Conservation (phyloP, 768 basidiomycete genomes). For the Mycena belliarum region DNA sequence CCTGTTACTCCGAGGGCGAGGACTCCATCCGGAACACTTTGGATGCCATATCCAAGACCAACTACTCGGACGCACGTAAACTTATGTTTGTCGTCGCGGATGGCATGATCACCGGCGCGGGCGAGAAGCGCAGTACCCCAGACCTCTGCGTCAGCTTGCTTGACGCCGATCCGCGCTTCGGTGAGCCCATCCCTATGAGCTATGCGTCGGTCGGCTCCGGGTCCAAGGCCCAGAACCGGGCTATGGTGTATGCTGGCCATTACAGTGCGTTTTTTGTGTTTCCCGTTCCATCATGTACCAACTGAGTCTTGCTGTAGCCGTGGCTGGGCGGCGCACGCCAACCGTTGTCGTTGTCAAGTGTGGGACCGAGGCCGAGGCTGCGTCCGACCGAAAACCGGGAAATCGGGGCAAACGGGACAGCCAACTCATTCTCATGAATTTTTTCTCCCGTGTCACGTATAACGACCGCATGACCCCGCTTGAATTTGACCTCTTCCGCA, state of each 20-base stretch:
- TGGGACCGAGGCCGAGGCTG: slow-evolving; percentile 84
- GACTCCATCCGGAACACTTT: slow-evolving; percentile 89
- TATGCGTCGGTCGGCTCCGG: slow-evolving; percentile 92
- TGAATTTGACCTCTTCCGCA: slow-evolving; percentile 97
- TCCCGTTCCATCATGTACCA: slow-evolving; percentile 5
- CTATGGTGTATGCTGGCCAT: slow-evolving; percentile 99
- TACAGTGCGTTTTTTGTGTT: slow-evolving; percentile 67
- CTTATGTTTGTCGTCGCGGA: slow-evolving; percentile 93
- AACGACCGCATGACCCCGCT: slow-evolving; percentile 98
- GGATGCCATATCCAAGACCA: slow-evolving; percentile 89
- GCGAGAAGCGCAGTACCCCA: slow-evolving; percentile 94
- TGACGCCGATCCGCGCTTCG: slow-evolving; percentile 93
- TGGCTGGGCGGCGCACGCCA: slow-evolving; percentile 88
- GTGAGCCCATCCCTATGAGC: slow-evolving; percentile 92
- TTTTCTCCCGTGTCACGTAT: slow-evolving; percentile 98
- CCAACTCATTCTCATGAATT: slow-evolving; percentile 99
- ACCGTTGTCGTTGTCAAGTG: slow-evolving; percentile 96
- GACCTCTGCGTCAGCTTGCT: slow-evolving; percentile 92
- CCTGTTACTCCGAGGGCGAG: slow-evolving; percentile 97
- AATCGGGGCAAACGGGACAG: slow-evolving; percentile 99
- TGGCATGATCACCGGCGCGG: slow-evolving; percentile 97
- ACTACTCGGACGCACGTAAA: slow-evolving; percentile 90
- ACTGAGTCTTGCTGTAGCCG: slow-evolving; percentile 48
- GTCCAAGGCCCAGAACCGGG: slow-evolving; percentile 86
- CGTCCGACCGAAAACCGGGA: slow-evolving; percentile 88